Conservation (phyloP, 306 rosid species). For the Cicer cuneatum region DNA sequence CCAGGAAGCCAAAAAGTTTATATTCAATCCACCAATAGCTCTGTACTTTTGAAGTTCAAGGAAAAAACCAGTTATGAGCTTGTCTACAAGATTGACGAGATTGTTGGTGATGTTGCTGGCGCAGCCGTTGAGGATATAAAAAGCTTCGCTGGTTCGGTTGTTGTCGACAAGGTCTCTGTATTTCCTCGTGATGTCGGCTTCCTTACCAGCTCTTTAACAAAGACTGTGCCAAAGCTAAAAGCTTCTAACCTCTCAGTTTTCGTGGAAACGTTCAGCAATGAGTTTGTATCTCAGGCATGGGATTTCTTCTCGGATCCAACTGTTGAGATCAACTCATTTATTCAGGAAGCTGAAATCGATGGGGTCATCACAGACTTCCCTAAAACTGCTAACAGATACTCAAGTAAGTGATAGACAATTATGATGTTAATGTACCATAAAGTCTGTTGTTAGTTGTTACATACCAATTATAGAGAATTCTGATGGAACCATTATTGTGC, state of each 20-base stretch:
- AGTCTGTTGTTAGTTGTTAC: neutral
- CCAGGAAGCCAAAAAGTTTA: slow-evolving; percentile 55
- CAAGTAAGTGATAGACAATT: slow-evolving; percentile 59
- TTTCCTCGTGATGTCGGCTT: slow-evolving; percentile 28
- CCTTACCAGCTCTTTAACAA: slow-evolving; percentile 44
- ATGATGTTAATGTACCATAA: neutral
- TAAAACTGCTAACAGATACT: slow-evolving; percentile 79
- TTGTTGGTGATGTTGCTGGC: slow-evolving; percentile 49
- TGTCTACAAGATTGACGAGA: slow-evolving; percentile 69
- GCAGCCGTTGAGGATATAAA: slow-evolving; percentile 63
- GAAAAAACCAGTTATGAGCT: slow-evolving; percentile 59
- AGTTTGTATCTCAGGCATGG: slow-evolving; percentile 83
- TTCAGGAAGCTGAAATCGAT: slow-evolving; percentile 45
- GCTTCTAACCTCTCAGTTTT: slow-evolving; percentile 62
- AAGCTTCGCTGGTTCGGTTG: slow-evolving; percentile 72
- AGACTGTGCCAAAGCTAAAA: slow-evolving; percentile 55
- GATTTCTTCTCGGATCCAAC: slow-evolving; percentile 87
- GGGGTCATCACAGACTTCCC: slow-evolving; percentile 88
- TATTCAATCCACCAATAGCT: slow-evolving; percentile 77
- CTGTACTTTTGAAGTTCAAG: slow-evolving; percentile 67
- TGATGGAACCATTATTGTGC: slow-evolving; percentile 35
- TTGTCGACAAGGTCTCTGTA: slow-evolving; percentile 62
- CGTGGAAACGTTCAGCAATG: slow-evolving; percentile 77
- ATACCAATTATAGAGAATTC: neutral
- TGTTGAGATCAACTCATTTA: slow-evolving; percentile 75